Conservation (phyloP, 1,139 yeast species). For the Saccharomycopsis crataegensis region DNA sequence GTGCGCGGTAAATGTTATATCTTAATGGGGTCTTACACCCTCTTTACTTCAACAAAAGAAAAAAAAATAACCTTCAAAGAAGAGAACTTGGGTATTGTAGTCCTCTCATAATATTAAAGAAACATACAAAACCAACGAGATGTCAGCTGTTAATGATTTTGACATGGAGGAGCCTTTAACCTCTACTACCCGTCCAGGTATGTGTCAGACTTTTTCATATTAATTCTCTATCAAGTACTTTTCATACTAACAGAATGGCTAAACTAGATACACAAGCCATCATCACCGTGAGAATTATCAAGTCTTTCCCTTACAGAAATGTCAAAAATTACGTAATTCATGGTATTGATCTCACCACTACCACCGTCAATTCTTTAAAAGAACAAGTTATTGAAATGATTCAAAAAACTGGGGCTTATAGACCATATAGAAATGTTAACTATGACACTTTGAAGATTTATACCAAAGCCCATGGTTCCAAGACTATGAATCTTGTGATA, state of each 20-base stretch:
- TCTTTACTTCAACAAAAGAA: too few species aligned
- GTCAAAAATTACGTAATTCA: constrained; percentile 73
- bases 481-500: constrained; percentile 86
- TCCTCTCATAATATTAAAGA: not conserved
- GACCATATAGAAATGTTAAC: constrained; percentile 77
- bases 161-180: constrained; percentile 20
- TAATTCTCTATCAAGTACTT: not conserved
- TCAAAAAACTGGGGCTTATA: constrained; percentile 56
- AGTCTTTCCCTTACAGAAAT: constrained; percentile 88
- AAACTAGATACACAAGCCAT: constrained; percentile 39
- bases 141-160: constrained; percentile 6
- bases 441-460: constrained; percentile 78
- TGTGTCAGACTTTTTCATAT: not conserved
- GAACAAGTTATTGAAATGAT: constrained; percentile 44
- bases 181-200: constrained; percentile 19
- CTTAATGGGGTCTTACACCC: too few species aligned
- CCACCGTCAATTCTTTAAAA: constrained; percentile 60
- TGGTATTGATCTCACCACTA: constrained; percentile 61
- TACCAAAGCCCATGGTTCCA: constrained; percentile 91
- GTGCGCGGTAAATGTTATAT: too few species aligned
- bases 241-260: not conserved
- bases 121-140: not conserved
- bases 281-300: constrained; percentile 76
- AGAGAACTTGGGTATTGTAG: too few species aligned
- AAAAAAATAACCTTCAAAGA: too few species aligned